Percentiles rank a stretch among this genome's conserved stretches.
Evolutionary conservation across 1,284 basidiomycete species (phyloP).

Genomic region (Trichosporon ovoides): DNA sequence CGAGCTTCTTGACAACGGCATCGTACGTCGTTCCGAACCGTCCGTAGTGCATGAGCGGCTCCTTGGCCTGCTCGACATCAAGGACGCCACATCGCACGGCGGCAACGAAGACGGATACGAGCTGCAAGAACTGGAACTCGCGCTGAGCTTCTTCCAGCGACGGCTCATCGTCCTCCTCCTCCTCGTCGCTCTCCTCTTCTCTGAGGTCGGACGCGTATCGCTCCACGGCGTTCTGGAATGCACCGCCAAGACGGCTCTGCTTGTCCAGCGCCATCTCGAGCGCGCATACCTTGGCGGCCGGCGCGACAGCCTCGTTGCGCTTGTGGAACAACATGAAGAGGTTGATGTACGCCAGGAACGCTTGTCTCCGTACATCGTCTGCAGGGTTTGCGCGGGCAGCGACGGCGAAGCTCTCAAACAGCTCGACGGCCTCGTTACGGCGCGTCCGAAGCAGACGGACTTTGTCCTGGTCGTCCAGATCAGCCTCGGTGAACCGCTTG

Average conservation of each 20-base stretch:
- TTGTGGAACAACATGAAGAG: slow-evolving; percentile 72
- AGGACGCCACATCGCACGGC: slow-evolving; percentile 77
- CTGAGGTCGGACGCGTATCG: slow-evolving; percentile 56
- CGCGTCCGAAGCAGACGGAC: slow-evolving; percentile 57
- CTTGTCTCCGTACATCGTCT: slow-evolving; percentile 74
- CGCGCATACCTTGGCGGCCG: slow-evolving; percentile 44
- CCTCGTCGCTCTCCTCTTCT: slow-evolving; percentile 29
- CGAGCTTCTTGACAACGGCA: slow-evolving; percentile 69
- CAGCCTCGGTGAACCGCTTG: slow-evolving; percentile 36
- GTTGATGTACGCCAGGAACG: slow-evolving; percentile 76
- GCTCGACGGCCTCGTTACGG: slow-evolving; percentile 65
- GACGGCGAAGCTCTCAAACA: slow-evolving; percentile 72
- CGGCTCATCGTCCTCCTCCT: slow-evolving; percentile 21
- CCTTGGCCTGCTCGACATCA: slow-evolving; percentile 68
- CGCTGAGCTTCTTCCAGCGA: slow-evolving; percentile 21
- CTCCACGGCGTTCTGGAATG: slow-evolving; percentile 81
- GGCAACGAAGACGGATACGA: slow-evolving; percentile 74
- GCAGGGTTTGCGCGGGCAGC: slow-evolving; percentile 75
- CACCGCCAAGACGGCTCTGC: slow-evolving; percentile 80
- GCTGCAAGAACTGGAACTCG: slow-evolving; percentile 75
- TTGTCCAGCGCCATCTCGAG: slow-evolving; percentile 70
- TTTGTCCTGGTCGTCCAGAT: slow-evolving; percentile 56
- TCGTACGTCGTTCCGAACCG: slow-evolving; percentile 78
- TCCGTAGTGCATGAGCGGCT: slow-evolving; percentile 76
- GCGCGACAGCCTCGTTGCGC: slow-evolving; percentile 43